Percentiles rank a stretch among this genome's conserved stretches.
These are phyloP conservation scores for Mariannaea sp. DNA, from an alignment of 2,329 filamentous ascomycete genomes.

Conservation along the genomic window DNA sequence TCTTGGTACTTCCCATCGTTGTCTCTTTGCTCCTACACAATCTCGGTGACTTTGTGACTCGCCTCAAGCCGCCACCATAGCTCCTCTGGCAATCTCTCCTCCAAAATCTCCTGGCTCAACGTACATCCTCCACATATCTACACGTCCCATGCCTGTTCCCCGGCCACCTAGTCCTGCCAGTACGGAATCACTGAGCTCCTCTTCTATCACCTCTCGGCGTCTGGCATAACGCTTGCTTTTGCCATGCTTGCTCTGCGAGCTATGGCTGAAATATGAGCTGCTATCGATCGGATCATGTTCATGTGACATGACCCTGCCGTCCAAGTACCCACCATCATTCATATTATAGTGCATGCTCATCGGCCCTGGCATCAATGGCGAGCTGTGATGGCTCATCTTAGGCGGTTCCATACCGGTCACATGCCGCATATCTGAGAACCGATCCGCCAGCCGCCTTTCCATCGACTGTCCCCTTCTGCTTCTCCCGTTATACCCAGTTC, in stretches of 20 bases:
- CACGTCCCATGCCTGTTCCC: conserved; percentile 52
- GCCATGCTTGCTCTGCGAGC: conserved; percentile 29
- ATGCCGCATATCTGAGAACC: conserved; percentile 53
- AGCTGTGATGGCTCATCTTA: conserved; percentile 26
- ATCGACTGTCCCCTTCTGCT: conserved; percentile 51
- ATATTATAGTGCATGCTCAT: conserved; percentile 42
- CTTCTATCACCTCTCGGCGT: conserved; percentile 25
- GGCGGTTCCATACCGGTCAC: conserved; percentile 29
- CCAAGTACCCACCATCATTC: conserved; percentile 15
- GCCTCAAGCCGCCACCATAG: conserved; percentile 8
- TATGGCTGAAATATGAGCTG: conserved; percentile 36
- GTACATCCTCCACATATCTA: conserved; percentile 55
- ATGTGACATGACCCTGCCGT: conserved; percentile 37
- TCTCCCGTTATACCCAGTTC: conserved; percentile 51
- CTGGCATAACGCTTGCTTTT: conserved; percentile 38
- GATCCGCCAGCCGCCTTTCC: conserved; percentile 56
- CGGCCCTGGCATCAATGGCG: conserved; percentile 38
- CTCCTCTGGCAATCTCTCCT: conserved; percentile 34
- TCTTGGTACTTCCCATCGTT: not conserved
- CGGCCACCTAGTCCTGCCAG: conserved; percentile 54
- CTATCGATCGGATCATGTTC: conserved; percentile 38
- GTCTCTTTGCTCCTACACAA: not conserved
- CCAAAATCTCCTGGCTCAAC: conserved; percentile 51
- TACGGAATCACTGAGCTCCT: conserved; percentile 46
- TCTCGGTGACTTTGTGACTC: not conserved